Evolutionary conservation across 2,329 filamentous ascomycete species (phyloP).

Genomic region (Apiospora kogelbergensis): DNA sequence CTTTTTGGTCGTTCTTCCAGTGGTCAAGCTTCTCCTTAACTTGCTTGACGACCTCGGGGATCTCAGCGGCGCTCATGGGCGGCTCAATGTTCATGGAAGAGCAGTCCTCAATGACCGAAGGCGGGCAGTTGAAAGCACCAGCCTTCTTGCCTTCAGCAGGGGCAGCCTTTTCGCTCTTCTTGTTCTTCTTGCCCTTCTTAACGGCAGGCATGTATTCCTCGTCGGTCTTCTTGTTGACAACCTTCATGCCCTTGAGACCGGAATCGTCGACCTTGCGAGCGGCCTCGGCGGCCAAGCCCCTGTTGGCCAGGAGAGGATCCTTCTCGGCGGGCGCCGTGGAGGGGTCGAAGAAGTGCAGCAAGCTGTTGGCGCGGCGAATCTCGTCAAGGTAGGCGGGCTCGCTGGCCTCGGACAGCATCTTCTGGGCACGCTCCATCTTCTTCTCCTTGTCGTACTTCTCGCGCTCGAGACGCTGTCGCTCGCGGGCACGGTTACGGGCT

Average conservation of each 20-base stretch:
- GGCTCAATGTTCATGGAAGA: constrained; percentile 81
- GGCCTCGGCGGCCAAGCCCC: constrained; percentile 75
- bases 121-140: constrained; percentile 73
- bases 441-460: constrained; percentile 70
- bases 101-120: constrained; percentile 90
- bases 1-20: constrained; percentile 89
- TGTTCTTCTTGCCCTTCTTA: constrained; percentile 87
- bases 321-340: constrained; percentile 62
- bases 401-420: constrained; percentile 77
- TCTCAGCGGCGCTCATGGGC: constrained; percentile 81
- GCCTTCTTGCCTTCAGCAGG: constrained; percentile 46
- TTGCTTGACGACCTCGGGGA: constrained; percentile 79
- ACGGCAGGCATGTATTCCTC: constrained; percentile 81
- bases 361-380: constrained; percentile 82
- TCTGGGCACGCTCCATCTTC: constrained; percentile 73
- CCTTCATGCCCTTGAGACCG: constrained; percentile 80
- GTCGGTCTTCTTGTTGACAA: constrained; percentile 85
- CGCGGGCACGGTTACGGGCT: constrained; percentile 71
- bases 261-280: constrained; percentile 81
- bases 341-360: constrained; percentile 91
- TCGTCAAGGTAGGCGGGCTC: constrained; percentile 90
- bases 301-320: constrained; percentile 61
- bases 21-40: constrained; percentile 86
- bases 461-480: constrained; percentile 80
- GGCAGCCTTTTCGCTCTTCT: constrained; percentile 61